These are phyloP conservation scores for Nicotiana noctiflora DNA, from an alignment of 257 asterid genomes.

Conservation along the genomic window DNA sequence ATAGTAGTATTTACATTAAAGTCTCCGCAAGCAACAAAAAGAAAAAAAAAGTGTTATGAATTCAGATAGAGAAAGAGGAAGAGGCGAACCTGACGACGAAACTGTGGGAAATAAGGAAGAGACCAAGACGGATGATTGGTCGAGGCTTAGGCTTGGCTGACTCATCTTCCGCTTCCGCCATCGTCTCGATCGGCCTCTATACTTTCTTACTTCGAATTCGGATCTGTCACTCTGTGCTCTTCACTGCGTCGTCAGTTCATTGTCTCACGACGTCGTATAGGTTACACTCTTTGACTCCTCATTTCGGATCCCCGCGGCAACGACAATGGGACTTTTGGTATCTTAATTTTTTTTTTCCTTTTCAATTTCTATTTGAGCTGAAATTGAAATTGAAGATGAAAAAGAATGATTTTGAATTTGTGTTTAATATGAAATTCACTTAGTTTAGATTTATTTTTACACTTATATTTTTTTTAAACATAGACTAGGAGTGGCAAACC, in stretches of 20 bases:
- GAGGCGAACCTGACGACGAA: slow-evolving; percentile 53
- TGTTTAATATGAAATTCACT: no score
- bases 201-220: not conserved
- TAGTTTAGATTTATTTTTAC: no score
- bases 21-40: not conserved
- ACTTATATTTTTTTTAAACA: no score
- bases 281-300: not conserved
- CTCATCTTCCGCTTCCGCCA: slow-evolving; percentile 57
- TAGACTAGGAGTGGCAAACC: no score
- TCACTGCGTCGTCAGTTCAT: not conserved
- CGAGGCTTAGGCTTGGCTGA: slow-evolving; percentile 58
- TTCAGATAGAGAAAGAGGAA: not conserved
- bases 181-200: slow-evolving; percentile 21
- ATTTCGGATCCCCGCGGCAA: not conserved
- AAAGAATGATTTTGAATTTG: no score
- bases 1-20: not conserved
- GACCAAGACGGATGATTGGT: slow-evolving; percentile 74
- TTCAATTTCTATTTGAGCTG: no score
- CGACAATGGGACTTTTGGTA: no score
- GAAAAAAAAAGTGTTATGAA: not conserved
- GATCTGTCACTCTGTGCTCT: not conserved
- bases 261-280: not conserved
- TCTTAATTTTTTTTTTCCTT: no score
- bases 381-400: no score
- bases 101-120: slow-evolving; percentile 66